phyloP scores from a whole-genome alignment of 2,329 filamentous ascomycete species.

The Apiospora rasikravindrae region DNA sequence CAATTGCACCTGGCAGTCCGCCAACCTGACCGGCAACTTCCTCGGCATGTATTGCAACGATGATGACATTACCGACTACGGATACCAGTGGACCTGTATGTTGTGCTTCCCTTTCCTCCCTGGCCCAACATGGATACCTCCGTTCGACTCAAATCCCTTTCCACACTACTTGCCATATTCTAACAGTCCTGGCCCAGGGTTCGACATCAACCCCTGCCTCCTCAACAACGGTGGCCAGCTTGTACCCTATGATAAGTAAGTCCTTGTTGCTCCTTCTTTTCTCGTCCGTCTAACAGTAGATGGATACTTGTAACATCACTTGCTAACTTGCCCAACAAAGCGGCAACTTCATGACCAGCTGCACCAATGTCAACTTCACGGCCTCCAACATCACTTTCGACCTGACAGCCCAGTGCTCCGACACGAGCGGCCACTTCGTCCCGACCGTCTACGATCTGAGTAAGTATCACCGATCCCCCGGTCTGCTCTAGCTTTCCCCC shows the following conservation, averaged over 20 bases:
- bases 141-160: too few species aligned
- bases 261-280: slow-evolving; percentile 13
- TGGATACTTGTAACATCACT: slow-evolving; percentile 6
- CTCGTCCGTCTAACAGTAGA: background rate
- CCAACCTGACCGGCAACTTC: slow-evolving; percentile 37
- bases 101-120: background rate
- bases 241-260: slow-evolving; percentile 31
- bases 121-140: background rate
- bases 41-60: slow-evolving; percentile 49
- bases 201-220: slow-evolving; percentile 42
- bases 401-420: slow-evolving; percentile 35
- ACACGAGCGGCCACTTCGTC: slow-evolving; percentile 25
- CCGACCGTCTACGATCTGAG: slow-evolving; percentile 35
- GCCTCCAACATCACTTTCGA: slow-evolving; percentile 34
- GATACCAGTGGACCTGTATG: slow-evolving; percentile 48
- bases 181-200: slow-evolving; percentile 33
- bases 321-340: slow-evolving; percentile 28
- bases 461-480: slow-evolving; percentile 24
- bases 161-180: background rate
- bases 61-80: slow-evolving; percentile 39
- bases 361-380: slow-evolving; percentile 34
- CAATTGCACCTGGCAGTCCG: slow-evolving; percentile 44
- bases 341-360: slow-evolving; percentile 37
- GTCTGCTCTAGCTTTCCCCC: background rate
- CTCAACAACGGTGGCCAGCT: slow-evolving; percentile 37